phyloP scores from a whole-genome alignment of 2,329 filamentous ascomycete genomes.

The Emergomyces orientalis region DNA sequence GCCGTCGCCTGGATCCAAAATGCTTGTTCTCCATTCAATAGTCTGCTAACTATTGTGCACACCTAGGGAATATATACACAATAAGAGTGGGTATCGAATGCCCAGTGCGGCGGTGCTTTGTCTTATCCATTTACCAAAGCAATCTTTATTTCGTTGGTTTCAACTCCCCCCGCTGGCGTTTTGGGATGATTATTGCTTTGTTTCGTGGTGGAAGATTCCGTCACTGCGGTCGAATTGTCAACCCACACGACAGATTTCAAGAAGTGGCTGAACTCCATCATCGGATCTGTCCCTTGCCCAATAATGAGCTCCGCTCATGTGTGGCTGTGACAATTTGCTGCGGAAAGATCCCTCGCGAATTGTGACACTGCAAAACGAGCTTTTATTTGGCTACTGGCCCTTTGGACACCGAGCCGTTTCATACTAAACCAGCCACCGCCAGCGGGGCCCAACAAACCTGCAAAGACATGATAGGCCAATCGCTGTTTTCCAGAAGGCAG shows the following conservation, averaged over 20 bases:
- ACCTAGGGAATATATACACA: background rate
- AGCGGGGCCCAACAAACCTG: background rate
- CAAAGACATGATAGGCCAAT: background rate
- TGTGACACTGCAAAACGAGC: background rate
- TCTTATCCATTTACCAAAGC: conserved; percentile 2
- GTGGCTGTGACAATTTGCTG: background rate
- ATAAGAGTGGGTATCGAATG: background rate
- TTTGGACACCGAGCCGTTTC: background rate
- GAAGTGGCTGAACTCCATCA: conserved; percentile 2
- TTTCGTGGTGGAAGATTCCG: background rate
- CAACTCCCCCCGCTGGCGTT: background rate
- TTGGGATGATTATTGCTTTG: background rate
- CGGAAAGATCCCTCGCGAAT: background rate
- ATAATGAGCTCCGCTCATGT: background rate
- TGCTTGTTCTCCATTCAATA: background rate
- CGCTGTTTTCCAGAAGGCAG: background rate
- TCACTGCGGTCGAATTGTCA: background rate
- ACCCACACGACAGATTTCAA: background rate
- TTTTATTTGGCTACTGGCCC: background rate
- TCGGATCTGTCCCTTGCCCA: background rate
- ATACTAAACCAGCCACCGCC: background rate
- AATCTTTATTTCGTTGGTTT: background rate
- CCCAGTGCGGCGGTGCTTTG: conserved; percentile 5
- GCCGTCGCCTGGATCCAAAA: background rate
- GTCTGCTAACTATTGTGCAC: background rate